phyloP scores from a whole-genome alignment of 768 basidiomycete genomes.

The Lactifluus rugatus region DNA sequence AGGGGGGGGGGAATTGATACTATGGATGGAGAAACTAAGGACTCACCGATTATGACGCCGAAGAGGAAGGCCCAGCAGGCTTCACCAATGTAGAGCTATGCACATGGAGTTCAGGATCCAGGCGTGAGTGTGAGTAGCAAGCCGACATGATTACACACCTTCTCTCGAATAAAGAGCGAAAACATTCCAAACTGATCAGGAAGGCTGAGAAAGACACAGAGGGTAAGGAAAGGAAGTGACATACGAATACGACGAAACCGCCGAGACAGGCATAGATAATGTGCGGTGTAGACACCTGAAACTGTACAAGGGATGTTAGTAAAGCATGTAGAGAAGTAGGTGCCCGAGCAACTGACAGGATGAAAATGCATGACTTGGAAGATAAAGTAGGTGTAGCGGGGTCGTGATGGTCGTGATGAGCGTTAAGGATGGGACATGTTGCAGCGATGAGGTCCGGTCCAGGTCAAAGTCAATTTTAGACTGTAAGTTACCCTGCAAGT shows the following conservation, averaged over 20 bases:
- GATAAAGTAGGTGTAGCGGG: background rate
- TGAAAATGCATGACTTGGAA: conserved; percentile 36
- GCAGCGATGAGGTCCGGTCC: too few species aligned
- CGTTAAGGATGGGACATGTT: too few species aligned
- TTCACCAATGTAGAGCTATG: conserved; percentile 85
- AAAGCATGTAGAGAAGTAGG: background rate
- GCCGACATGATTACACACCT: conserved; percentile 33
- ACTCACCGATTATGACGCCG: conserved; percentile 77
- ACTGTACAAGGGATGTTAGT: conserved; percentile 24
- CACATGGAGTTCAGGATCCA: background rate
- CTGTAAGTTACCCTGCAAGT: too few species aligned
- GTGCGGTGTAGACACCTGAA: conserved; percentile 61
- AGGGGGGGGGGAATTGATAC: background rate
- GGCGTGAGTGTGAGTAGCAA: background rate
- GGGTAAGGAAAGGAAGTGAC: conserved; percentile 21
- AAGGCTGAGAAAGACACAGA: background rate
- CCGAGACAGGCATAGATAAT: conserved; percentile 72
- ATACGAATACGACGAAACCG: conserved; percentile 68
- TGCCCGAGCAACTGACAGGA: conserved; percentile 31
- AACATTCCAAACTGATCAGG: conserved; percentile 80
- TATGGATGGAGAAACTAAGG: conserved; percentile 1
- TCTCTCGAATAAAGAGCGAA: conserved; percentile 83
- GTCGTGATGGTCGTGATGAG: conserved; percentile 1
- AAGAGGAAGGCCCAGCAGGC: conserved; percentile 93
- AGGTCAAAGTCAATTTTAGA: too few species aligned